Base-by-base conservation (phyloP, 495 filamentous ascomycete genomes). In the Podospora pseudoanserina region DNA sequence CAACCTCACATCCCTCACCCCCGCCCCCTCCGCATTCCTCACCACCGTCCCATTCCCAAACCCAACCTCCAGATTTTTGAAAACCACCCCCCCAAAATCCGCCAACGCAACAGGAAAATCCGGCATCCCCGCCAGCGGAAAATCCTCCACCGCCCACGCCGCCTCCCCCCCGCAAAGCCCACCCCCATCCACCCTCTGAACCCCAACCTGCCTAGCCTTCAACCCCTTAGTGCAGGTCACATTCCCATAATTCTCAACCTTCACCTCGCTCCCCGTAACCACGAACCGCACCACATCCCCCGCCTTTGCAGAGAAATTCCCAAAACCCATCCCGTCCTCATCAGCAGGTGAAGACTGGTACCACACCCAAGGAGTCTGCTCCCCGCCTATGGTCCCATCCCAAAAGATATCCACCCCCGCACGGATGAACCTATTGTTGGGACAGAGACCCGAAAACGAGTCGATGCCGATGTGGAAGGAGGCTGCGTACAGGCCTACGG, bases 401-500 rank as follows among this genome's bases (percentile, higher is more conserved):
- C 44, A 74, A 56, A 75, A 73, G 34, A 75, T 64, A 26, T 77
- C 75, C 20, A 77, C 70, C 0, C 75, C 75, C 0, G 71, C 73
- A 23, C 75, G 73, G 7, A 77, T 67, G 15, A 70, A 27, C 1
- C 55, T 20, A 3, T 30, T 49, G 39, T 11, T 13, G 15, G 5
- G 7, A 13, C 39, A 11, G 55, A 53, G 44, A 26, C 20, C n/a
- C 5, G 54, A 15, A 7, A 59, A 27, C n/a, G 32, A 64, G 68
- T 74, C 75, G 55, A 75, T 68, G 28, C 75, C 71, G n/a, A 77
- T n/a, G 66, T 65, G 71, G 28, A 77, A 70, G 5, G 73, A 75
- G 28, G 73, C 70, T 2, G 71, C 71, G 71, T 75, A 77, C 39
- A 70, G 23, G 65, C 64, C 64, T 5, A 44, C 60, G 0, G 65